Evolutionary conservation across 2,329 filamentous ascomycete species (phyloP), one percentile per base, ranked within the genome.

Genomic region (Scedosporium dehoogii): DNA sequence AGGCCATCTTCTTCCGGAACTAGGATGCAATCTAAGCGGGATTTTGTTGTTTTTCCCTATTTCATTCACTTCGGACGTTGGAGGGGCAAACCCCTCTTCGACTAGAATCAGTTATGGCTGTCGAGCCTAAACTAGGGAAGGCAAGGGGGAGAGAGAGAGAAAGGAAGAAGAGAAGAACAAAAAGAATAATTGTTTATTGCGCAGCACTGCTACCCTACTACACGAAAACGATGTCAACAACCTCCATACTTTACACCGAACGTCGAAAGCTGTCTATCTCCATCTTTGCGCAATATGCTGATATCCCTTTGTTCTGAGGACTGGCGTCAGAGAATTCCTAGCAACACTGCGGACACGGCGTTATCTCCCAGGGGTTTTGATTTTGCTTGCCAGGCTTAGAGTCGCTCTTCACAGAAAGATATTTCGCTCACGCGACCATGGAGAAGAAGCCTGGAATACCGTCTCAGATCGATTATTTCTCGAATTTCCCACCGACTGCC

Each of bases 351-450:
- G n/a, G 14, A 25, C 14, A 29, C 4, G 16, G 10, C 41, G 42
- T 18, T 21, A 10, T 59, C 21, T 42, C 21, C 12, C n/a, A 2
- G 33, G 29, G 18, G 29, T 25, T 59, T 25, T 42, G 16, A 44
- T 59, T 23, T 42, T 18, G 10, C 51, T 23, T 55, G 21, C 57
- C 29, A 42, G 29, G 42, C 41, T 59, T 59, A 59, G 29, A 59
- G 51, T 55, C 33, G 29, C 18, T 58, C 60, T 23, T 62, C 38
- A 62, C 60, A 58, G 41, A 59, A n/a, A 57, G 29, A 61, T 56
- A n/a, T 60, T 46, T 61, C 59, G 59, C 59, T 61, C 59, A 57
- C 59, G 59, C 48, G 59, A 42, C 51, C 51, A 25, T 55, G 18
- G 51, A 23, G 21, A 48, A 55, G 21, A 48, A 55, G 21, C 51